These are phyloP conservation scores for Aspergillus hiratsukae DNA, from an alignment of 2,329 filamentous ascomycete genomes.

Conservation along the genomic window DNA sequence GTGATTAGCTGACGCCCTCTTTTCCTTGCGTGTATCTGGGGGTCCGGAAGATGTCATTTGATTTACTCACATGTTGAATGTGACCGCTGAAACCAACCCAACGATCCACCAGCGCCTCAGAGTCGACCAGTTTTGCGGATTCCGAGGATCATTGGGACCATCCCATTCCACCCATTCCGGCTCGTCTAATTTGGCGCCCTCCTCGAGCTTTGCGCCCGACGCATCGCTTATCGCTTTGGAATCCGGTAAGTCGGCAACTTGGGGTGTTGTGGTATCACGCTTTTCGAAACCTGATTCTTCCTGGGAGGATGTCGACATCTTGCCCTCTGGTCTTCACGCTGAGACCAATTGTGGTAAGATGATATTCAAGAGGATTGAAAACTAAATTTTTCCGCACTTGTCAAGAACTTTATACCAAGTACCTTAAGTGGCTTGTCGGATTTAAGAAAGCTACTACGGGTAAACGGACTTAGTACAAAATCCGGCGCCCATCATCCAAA, in stretches of 20 bases:
- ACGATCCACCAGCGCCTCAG: constrained; percentile 33
- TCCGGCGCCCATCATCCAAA: too few species aligned
- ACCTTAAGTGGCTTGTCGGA: too few species aligned
- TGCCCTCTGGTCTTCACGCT: too few species aligned
- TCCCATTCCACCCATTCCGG: constrained; percentile 56
- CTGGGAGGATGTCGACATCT: too few species aligned
- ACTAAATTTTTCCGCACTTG: too few species aligned
- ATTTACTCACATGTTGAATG: background rate
- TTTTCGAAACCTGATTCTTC: background rate
- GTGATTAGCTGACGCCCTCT: background rate
- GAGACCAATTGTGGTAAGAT: too few species aligned
- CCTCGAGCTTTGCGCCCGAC: background rate
- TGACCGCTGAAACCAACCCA: background rate
- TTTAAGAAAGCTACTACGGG: too few species aligned
- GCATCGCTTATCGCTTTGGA: background rate
- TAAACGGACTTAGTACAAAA: too few species aligned
- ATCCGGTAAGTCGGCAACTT: background rate
- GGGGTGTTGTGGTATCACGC: background rate
- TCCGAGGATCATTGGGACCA: constrained; percentile 50
- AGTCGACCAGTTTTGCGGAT: constrained; percentile 56
- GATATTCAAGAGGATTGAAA: too few species aligned
- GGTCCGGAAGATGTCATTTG: too few species aligned
- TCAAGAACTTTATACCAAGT: too few species aligned
- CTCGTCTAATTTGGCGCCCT: constrained; percentile 15
- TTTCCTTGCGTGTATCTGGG: too few species aligned